phyloP scores from a whole-genome alignment of 306 rosid species.

The Cercis canadensis region DNA sequence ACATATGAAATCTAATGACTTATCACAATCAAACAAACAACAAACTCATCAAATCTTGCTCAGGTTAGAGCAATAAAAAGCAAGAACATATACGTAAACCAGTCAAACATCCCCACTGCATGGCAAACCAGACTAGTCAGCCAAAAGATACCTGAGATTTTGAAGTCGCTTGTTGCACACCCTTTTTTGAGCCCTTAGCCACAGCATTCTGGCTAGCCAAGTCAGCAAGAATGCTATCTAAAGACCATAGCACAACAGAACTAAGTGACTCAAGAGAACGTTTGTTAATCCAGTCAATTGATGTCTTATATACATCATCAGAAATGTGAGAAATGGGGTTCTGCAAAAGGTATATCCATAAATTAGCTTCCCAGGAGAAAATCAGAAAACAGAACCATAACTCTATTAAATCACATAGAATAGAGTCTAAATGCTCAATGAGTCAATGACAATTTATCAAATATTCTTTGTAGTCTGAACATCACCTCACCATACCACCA shows the following conservation, averaged over 20 bases:
- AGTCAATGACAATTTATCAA: slow-evolving; percentile 2
- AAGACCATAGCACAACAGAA: slow-evolving; percentile 67
- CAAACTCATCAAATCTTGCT: slow-evolving; percentile 2
- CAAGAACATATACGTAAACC: slow-evolving; percentile 2
- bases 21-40: slow-evolving; percentile 1
- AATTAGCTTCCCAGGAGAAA: slow-evolving; percentile 20
- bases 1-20: slow-evolving; percentile 3
- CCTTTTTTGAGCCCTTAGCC: slow-evolving; percentile 77
- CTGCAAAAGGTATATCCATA: slow-evolving; percentile 47
- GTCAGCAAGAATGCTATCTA: slow-evolving; percentile 78
- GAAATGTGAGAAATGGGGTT: slow-evolving; percentile 76
- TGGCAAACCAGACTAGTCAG: slow-evolving; percentile 9
- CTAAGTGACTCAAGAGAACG: slow-evolving; percentile 67
- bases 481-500: slow-evolving; percentile 21
- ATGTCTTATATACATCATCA: slow-evolving; percentile 75
- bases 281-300: slow-evolving; percentile 76
- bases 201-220: slow-evolving; percentile 63
- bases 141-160: slow-evolving; percentile 78
- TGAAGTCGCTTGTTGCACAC: slow-evolving; percentile 64
- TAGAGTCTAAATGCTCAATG: not conserved
- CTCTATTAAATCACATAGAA: slow-evolving; percentile 12
- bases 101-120: slow-evolving; percentile 22
- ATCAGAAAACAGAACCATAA: slow-evolving; percentile 23
- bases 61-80: not conserved
- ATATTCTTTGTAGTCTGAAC: too few species aligned